Percentiles rank a stretch among this genome's conserved stretches.
Conservation (phyloP, 139 green algal species). For the Eudorina sp. region DNA sequence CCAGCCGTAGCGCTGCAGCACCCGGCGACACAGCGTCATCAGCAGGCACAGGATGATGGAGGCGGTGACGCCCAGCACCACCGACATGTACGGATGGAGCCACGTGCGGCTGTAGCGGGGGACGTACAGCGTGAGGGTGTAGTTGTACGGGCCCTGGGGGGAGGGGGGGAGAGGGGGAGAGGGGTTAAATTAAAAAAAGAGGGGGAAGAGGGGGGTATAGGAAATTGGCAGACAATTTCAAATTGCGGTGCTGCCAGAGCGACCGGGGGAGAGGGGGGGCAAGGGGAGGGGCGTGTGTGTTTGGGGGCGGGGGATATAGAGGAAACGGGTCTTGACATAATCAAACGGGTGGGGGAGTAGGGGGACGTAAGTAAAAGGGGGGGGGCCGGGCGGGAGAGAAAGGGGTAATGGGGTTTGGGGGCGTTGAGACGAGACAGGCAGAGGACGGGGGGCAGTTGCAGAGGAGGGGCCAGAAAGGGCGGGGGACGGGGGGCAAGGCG, state of each 20-base stretch:
- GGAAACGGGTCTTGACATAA: background rate
- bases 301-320: no score
- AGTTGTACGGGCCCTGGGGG: conserved; percentile 26
- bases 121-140: conserved; percentile 40
- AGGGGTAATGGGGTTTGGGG: no score
- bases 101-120: conserved; percentile 12
- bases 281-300: no score
- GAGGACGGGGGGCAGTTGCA: no score
- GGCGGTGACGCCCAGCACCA: conserved; percentile 73
- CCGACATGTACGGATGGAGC: conserved; percentile 78
- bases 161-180: background rate
- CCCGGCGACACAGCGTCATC: conserved; percentile 65
- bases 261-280: no score
- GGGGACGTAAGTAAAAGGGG: background rate
- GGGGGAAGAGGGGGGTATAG: background rate
- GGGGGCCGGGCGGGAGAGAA: no score
- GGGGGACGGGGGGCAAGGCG: no score
- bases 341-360: background rate
- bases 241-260: no score
- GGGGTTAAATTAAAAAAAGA: background rate
- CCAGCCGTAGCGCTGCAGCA: conserved; percentile 57
- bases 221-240: no score
- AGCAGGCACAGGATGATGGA: conserved; percentile 68
- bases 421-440: no score
- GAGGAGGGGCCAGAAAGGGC: no score